Base-by-base conservation (phyloP, 2,329 filamentous ascomycete species). In the Neofusicoccum ribis region DNA sequence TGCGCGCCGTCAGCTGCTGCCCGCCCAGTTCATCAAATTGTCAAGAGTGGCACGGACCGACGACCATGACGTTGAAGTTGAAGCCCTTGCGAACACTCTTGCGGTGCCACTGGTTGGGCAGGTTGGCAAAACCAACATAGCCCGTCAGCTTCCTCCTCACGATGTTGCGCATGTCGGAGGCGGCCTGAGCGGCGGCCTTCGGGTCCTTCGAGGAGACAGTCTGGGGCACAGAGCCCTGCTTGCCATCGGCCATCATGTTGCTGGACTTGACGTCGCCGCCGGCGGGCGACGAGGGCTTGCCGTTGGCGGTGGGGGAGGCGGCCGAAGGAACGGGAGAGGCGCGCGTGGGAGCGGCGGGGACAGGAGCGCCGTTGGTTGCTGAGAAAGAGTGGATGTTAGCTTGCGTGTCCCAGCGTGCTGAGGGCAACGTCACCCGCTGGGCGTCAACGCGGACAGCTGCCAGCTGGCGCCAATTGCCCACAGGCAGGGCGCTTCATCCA, bases 61-160 rank as follows among this genome's bases (percentile, higher is more conserved):
- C 95, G 81, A 99, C 95, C 95, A 99, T 99, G 72, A 99, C 95
- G 79, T 99, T 99, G 87, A 99, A 99, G 88, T 98, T 99, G 88
- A 99, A 99, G 68, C 95, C 95, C 83, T 99, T 99, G 78, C 95
- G 92, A 76, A 99, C 95, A 88, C 93, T 97, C 90, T 99, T 99
- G 81, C 95, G 94, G 86, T 99, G 95, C 95, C 95, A 99, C 83
- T 99, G 95, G 84, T 99, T 99, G 70, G 95, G 95, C 78, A 99
- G 83, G 80, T 99, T 99, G 80, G 95, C 95, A 77, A 99, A 99
- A 71, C 95, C 95, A 75, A 99, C 95, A 75, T 98, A 99, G 77
- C 95, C 95, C 59, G 95, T 98, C 78, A 99, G 85, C 86, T 99
- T 99, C 81, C 95, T 89, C 81, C 95, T 92, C 74, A 99, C 94